Evolutionary conservation across 1,284 basidiomycete genomes (phyloP).

Genomic region (Trametes hirsuta): DNA sequence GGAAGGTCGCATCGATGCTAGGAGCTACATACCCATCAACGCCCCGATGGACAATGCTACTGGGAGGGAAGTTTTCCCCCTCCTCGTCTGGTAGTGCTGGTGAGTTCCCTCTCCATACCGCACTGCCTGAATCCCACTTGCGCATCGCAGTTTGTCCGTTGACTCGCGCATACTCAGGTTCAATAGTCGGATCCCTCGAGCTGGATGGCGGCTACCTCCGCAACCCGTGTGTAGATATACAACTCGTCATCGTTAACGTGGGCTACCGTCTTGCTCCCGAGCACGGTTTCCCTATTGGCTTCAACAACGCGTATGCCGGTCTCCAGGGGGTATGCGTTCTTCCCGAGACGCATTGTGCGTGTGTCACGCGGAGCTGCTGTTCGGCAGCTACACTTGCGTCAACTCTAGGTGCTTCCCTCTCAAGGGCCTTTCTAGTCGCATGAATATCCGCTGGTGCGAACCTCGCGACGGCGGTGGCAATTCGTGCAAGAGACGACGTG

Average conservation of each 20-base stretch:
- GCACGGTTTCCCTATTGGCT: conserved; percentile 40
- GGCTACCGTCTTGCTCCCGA: conserved; percentile 40
- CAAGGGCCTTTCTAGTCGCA: too few relatives aligned
- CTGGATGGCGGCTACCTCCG: conserved; percentile 25
- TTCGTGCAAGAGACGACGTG: too few relatives aligned
- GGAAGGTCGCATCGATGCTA: neutral
- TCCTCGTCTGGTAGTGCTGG: conserved; percentile 19
- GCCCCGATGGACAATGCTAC: neutral
- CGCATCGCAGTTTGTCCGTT: neutral
- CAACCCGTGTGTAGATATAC: conserved; percentile 13
- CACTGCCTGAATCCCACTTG: too few relatives aligned
- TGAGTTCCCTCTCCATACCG: neutral
- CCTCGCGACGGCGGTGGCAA: too few relatives aligned
- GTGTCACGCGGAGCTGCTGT: neutral
- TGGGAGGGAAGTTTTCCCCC: conserved; percentile 2
- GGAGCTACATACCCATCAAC: neutral
- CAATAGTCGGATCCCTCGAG: conserved; percentile 18
- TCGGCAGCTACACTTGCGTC: conserved; percentile 9
- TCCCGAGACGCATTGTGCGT: neutral
- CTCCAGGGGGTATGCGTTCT: conserved; percentile 34
- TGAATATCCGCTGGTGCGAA: too few relatives aligned
- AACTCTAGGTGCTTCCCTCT: conserved; percentile 5
- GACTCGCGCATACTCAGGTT: conserved; percentile 2
- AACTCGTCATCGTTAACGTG: conserved; percentile 26
- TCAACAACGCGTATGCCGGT: conserved; percentile 41